A percentile compares a stretch with the other conserved stretches of the same genome.
These are phyloP conservation scores for Tanacetum coccineum DNA, from an alignment of 129 eudicot genomes.

Conservation along the genomic window DNA sequence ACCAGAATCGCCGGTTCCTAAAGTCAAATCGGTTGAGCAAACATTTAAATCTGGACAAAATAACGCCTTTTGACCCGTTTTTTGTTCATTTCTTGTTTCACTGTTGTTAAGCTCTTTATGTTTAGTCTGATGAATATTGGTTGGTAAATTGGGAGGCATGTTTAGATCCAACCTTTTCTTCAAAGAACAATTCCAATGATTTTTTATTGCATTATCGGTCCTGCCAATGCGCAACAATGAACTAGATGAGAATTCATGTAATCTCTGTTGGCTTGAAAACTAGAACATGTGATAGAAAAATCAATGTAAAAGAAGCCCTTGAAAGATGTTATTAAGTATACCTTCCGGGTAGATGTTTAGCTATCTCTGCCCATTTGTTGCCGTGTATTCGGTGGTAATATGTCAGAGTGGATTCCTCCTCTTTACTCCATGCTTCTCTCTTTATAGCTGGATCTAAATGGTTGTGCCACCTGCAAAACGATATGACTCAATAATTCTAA, in stretches of 20 bases:
- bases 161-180: slow-evolving; percentile 35
- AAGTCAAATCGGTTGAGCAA: background rate
- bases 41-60: background rate
- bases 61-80: slow-evolving; percentile 14
- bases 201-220: slow-evolving; percentile 57
- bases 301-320: background rate
- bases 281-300: background rate
- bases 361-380: slow-evolving; percentile 69
- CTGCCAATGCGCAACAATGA: slow-evolving; percentile 25
- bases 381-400: slow-evolving; percentile 48
- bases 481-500: background rate
- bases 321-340: slow-evolving; percentile 14
- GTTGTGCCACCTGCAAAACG: slow-evolving; percentile 51
- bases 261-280: background rate
- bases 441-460: slow-evolving; percentile 68
- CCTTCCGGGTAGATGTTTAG: slow-evolving; percentile 64
- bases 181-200: slow-evolving; percentile 60
- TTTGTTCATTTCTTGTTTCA: slow-evolving; percentile 5
- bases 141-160: slow-evolving; percentile 8
- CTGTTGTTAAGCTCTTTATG: background rate
- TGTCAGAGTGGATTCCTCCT: slow-evolving; percentile 47
- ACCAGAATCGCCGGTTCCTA: slow-evolving; percentile 2
- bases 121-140: background rate
- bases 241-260: background rate
- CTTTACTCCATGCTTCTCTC: slow-evolving; percentile 52